Percentiles rank a stretch among this genome's conserved stretches.
Conservation (phyloP, 495 filamentous ascomycete genomes). For the Apiosordaria backusii region DNA sequence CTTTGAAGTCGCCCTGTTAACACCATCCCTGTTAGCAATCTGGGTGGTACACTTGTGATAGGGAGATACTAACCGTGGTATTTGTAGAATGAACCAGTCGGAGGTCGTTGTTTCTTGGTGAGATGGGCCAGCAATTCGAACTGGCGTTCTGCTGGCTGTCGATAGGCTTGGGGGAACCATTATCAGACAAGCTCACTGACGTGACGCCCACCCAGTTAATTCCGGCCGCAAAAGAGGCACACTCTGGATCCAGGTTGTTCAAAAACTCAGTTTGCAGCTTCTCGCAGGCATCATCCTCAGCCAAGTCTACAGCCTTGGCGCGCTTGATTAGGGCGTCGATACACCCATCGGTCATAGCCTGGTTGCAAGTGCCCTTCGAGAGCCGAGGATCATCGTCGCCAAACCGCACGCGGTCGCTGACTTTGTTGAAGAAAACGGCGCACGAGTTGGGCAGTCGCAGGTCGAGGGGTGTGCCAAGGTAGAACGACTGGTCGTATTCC, state of each 20-base stretch:
- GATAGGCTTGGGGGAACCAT: constrained; percentile 3
- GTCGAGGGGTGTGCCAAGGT: constrained; percentile 3
- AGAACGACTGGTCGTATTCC: constrained; percentile 3
- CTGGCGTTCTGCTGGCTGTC: background rate
- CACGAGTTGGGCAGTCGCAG: constrained; percentile 1
- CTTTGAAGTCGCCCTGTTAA: constrained; percentile 1
- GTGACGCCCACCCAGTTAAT: background rate
- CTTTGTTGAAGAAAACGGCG: constrained; percentile 10
- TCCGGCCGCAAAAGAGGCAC: background rate
- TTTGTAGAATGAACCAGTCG: background rate
- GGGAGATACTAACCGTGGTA: background rate
- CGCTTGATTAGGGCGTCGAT: constrained; percentile 2
- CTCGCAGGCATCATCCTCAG: background rate
- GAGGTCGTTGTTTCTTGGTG: constrained; percentile 7
- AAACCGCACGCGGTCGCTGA: constrained; percentile 3
- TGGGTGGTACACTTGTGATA: background rate
- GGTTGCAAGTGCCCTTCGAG: background rate
- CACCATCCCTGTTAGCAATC: background rate
- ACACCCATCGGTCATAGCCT: background rate
- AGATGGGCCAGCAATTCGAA: constrained; percentile 10
- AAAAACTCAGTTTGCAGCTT: constrained; percentile 1
- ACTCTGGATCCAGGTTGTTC: constrained; percentile 8
- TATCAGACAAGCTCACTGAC: background rate
- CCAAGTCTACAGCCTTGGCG: constrained; percentile 2
- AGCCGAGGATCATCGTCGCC: background rate